Percentiles rank a stretch among this genome's conserved stretches.
Evolutionary conservation across 2,329 filamentous ascomycete genomes (phyloP).

Genomic region (Epichloe elymi): DNA sequence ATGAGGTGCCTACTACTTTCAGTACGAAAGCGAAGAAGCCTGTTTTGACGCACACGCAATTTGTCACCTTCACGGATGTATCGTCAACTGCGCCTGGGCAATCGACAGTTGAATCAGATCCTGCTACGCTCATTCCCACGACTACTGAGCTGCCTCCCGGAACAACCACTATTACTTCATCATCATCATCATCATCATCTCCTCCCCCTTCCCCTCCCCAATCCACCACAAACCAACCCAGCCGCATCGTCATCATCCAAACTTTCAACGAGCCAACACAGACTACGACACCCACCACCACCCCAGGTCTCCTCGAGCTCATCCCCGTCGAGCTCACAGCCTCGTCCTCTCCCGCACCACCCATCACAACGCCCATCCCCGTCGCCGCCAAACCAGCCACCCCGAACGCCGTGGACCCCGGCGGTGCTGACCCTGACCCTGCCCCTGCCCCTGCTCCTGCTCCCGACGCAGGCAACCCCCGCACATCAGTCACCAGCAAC

Average conservation of each 20-base stretch:
- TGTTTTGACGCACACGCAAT: background rate
- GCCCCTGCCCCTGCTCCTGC: background rate
- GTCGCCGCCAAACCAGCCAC: conserved; percentile 3
- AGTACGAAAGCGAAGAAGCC: conserved; percentile 1
- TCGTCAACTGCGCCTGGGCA: background rate
- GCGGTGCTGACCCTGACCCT: background rate
- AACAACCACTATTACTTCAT: background rate
- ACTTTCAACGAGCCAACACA: conserved; percentile 14
- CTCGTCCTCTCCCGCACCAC: background rate
- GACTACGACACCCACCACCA: conserved; percentile 1
- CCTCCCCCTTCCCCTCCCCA: background rate
- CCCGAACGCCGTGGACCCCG: conserved; percentile 6
- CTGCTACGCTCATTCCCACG: background rate
- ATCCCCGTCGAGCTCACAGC: conserved; percentile 13
- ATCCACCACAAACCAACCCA: background rate
- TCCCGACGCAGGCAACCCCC: conserved; percentile 7
- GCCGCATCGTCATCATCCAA: conserved; percentile 14
- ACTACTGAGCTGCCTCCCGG: background rate
- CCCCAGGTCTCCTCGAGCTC: conserved; percentile 15
- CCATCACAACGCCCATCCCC: background rate
- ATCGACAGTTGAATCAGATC: background rate
- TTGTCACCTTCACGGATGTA: background rate
- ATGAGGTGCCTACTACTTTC: conserved; percentile 1
- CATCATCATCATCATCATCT: background rate
- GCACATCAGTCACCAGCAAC: conserved; percentile 13